Conservation (phyloP, 257 asterid genomes). For the Salvia miltiorrhiza region DNA sequence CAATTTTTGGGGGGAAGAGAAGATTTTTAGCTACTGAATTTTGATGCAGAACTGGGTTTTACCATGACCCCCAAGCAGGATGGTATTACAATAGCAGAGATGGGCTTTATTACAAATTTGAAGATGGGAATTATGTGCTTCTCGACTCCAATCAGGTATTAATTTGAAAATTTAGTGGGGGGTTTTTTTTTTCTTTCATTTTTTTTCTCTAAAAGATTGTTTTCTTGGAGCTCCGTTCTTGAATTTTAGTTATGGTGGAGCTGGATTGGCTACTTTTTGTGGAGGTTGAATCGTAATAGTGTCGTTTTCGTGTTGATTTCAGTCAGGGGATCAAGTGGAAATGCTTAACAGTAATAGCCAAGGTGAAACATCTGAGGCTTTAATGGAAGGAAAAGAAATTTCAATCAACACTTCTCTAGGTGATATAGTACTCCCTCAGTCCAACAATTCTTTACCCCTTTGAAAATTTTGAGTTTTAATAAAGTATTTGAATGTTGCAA, state of each 20-base stretch:
- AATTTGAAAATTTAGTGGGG: neutral
- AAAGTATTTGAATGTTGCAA: too few relatives aligned
- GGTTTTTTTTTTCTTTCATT: neutral
- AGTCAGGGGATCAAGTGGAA: conserved; percentile 41
- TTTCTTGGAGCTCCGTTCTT: neutral
- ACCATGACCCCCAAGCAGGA: conserved; percentile 76
- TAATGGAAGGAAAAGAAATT: conserved; percentile 31
- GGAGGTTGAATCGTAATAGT: neutral
- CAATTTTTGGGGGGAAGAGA: neutral
- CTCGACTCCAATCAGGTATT: conserved; percentile 53
- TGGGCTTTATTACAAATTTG: conserved; percentile 82
- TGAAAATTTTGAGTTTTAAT: too few relatives aligned
- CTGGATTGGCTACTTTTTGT: conserved; percentile 4
- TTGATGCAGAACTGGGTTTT: conserved; percentile 84
- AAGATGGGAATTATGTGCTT: conserved; percentile 79
- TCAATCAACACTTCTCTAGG: conserved; percentile 37
- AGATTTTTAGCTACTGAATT: neutral
- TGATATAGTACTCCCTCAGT: conserved; percentile 15
- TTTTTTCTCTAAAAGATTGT: neutral
- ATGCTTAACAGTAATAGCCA: conserved; percentile 7
- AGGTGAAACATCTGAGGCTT: conserved; percentile 32
- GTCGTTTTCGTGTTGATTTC: conserved; percentile 18
- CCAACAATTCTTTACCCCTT: too few relatives aligned
- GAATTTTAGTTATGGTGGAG: neutral
- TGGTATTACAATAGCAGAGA: conserved; percentile 89